Evolutionary conservation across 441 rosid genomes (phyloP).

Genomic region (Jatropha multifida): DNA sequence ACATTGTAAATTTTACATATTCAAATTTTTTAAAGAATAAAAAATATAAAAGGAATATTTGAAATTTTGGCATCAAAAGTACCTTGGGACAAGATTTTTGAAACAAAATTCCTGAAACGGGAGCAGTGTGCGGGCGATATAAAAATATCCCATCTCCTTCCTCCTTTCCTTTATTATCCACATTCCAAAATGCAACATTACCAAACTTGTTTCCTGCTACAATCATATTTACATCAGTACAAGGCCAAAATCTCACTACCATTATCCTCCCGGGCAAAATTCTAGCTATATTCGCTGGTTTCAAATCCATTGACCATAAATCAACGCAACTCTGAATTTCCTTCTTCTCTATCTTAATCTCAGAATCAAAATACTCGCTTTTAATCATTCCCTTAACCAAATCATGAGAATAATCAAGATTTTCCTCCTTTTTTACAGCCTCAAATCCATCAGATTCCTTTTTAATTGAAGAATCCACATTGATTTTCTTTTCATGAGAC

Average conservation of each 20-base stretch:
- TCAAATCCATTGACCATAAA: slow-evolving; percentile 46
- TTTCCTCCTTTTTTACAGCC: slow-evolving; percentile 24
- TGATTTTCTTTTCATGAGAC: slow-evolving; percentile 27
- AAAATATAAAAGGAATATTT: not conserved
- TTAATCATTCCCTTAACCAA: not conserved
- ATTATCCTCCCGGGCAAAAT: slow-evolving; percentile 59
- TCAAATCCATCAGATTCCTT: slow-evolving; percentile 11
- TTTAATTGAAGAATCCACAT: not conserved
- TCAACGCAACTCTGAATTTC: slow-evolving; percentile 36
- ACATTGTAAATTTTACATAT: not conserved
- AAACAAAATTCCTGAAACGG: slow-evolving; percentile 60
- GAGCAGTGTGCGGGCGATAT: slow-evolving; percentile 54
- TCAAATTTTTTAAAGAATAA: not conserved
- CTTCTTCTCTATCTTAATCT: slow-evolving; percentile 33
- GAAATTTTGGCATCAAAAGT: slow-evolving; percentile 13
- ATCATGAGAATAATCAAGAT: not conserved
- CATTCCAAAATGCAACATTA: slow-evolving; percentile 72
- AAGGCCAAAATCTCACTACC: slow-evolving; percentile 59
- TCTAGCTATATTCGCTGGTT: slow-evolving; percentile 59
- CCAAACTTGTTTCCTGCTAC: slow-evolving; percentile 69
- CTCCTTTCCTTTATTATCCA: slow-evolving; percentile 40
- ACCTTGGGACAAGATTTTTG: slow-evolving; percentile 70
- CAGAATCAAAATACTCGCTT: slow-evolving; percentile 18
- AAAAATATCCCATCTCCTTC: slow-evolving; percentile 50
- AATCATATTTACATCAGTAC: slow-evolving; percentile 52